Evolutionary conservation across 2,329 filamentous ascomycete genomes (phyloP), one percentile per base, ranked within the genome.

Genomic region (Alternaria infectoria): DNA sequence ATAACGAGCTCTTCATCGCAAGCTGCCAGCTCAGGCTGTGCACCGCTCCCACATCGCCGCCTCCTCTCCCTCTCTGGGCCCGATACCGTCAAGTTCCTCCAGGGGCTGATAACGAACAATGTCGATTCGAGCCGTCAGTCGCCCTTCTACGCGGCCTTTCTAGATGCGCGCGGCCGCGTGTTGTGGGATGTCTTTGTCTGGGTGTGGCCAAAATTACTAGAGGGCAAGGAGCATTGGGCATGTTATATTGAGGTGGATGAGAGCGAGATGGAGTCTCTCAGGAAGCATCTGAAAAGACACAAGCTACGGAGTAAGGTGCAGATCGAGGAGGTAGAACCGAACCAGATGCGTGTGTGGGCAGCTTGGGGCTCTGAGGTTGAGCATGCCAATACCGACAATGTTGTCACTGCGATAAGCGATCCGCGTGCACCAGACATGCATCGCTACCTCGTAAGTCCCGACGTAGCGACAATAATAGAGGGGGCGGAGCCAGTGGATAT

Each of bases 181-280:
- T 83, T 97, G 46, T 88, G 95, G 82, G 96, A 99, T 81, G 91
- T 93, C 56, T 97, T 98, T 79, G 85, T 99, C 51, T 97, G 97
- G 83, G 69, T 71, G 32, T 74, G 69, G 58, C 70, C 73, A 7
- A 64, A 68, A 32, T 58, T 73, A 25, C 54, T 66, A 5, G 69
- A 67, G 26, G 64, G 68, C 30, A 69, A 78, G 26, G 68, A 59
- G 21, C 81, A 84, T n/a, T 80, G 79, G 65, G 84, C 85, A 28
- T 95, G 91, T 84, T 80, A 97, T 62, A 85, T 99, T 63, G 96
- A 99, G 76, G 91, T 94, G 12, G 94, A 97, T 79, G 88, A 87
- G 6, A 82, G 81, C 5, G 87, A 93, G 73, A 87, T 88, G 0
- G 81, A 86, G 3, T 81, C 77, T 4, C 79, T 98, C 61, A 77